These are phyloP conservation scores for Groenewaldozyma salmanticensis DNA, from an alignment of 805 yeast genomes.

Conservation along the genomic window DNA sequence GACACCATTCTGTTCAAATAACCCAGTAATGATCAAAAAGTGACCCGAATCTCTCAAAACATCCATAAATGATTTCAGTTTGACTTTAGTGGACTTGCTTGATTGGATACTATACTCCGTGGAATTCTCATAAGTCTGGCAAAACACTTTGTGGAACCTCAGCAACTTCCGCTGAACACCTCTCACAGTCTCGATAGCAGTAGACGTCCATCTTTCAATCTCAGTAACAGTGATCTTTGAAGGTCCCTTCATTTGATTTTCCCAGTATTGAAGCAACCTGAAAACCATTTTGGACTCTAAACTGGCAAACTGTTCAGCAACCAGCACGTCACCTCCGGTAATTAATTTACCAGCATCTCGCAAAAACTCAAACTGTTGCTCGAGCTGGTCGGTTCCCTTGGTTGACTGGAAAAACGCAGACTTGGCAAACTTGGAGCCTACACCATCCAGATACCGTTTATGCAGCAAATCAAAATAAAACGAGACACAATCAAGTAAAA, in stretches of 20 bases:
- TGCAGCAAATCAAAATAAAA: constrained; percentile 63
- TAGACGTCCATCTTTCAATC: constrained; percentile 41
- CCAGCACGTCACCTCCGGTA: constrained; percentile 70
- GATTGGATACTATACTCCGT: constrained; percentile 32
- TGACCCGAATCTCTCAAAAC: constrained; percentile 58
- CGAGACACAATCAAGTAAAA: constrained; percentile 62
- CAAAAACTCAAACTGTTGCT: constrained; percentile 69
- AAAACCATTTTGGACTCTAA: constrained; percentile 60
- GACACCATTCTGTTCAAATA: constrained; percentile 62
- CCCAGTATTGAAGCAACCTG: constrained; percentile 59
- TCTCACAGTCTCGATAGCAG: constrained; percentile 32
- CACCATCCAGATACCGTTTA: constrained; percentile 46
- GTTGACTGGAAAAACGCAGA: constrained; percentile 58
- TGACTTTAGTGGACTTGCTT: constrained; percentile 1
- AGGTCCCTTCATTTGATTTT: constrained; percentile 62
- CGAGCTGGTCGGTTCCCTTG: constrained; percentile 85
- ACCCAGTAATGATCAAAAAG: constrained; percentile 65
- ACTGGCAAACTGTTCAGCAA: constrained; percentile 66
- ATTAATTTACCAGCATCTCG: constrained; percentile 68
- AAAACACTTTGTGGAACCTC: constrained; percentile 48
- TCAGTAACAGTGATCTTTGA: constrained; percentile 32
- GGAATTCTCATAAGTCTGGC: constrained; percentile 60
- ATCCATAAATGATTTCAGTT: constrained; percentile 42
- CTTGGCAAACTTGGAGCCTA: constrained; percentile 11
- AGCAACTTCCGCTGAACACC: constrained; percentile 67